These are phyloP conservation scores for Russula brevipes DNA, from an alignment of 768 basidiomycete species.

Conservation along the genomic window DNA sequence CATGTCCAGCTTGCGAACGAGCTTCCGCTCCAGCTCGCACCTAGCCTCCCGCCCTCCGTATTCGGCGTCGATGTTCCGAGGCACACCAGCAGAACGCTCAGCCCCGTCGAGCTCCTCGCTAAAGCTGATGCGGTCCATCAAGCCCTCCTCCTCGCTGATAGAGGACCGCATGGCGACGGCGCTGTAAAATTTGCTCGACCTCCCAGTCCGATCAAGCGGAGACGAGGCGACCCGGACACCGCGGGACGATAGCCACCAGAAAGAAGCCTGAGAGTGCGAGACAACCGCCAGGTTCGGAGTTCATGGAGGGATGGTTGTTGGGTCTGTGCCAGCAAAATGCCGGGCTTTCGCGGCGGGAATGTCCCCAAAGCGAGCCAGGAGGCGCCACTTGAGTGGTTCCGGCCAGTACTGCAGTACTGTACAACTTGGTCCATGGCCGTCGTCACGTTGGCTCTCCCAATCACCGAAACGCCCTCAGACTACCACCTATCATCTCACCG, in stretches of 20 bases:
- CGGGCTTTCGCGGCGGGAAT: no score
- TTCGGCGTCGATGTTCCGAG: slow-evolving; percentile 29
- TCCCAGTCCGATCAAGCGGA: background rate
- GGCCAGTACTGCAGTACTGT: no score
- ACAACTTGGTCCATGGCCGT: slow-evolving; percentile 34
- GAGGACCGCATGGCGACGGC: slow-evolving; percentile 23
- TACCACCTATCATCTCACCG: slow-evolving; percentile 63
- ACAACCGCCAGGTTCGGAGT: no score
- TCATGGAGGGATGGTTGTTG: no score
- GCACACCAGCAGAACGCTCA: background rate
- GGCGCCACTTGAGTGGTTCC: no score
- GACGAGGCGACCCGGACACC: background rate
- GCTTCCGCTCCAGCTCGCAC: slow-evolving; percentile 38
- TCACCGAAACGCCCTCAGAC: slow-evolving; percentile 42
- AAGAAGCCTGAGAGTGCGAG: no score
- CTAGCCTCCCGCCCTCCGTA: slow-evolving; percentile 39
- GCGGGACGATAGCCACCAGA: background rate
- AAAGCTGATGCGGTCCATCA: background rate
- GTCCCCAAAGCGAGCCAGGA: no score
- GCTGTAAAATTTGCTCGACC: background rate
- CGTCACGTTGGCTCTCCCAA: slow-evolving; percentile 41
- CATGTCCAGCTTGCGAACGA: slow-evolving; percentile 41
- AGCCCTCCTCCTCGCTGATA: background rate
- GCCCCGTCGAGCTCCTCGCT: background rate
- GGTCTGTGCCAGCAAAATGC: no score